Percentiles rank a stretch among this genome's conserved stretches.
Evolutionary conservation across 345 rosid species (phyloP).

Genomic region (Anacardium occidentale): DNA sequence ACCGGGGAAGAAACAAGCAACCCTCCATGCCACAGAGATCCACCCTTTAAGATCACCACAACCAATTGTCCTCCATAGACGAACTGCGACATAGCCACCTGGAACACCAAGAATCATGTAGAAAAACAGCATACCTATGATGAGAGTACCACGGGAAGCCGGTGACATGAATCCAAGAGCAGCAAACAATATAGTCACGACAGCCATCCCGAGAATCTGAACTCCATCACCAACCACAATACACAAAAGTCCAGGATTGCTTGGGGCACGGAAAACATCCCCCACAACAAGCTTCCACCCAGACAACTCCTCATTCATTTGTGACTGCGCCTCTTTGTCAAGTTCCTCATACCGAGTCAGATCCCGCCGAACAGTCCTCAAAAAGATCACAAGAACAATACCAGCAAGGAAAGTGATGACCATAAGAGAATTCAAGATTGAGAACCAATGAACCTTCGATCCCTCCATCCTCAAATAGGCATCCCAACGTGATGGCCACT

Average conservation of each 20-base stretch:
- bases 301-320: constrained; percentile 90
- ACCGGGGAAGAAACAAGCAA: constrained; percentile 76
- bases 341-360: constrained; percentile 85
- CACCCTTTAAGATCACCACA: constrained; percentile 60
- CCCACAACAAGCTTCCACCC: constrained; percentile 84
- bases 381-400: constrained; percentile 78
- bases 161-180: constrained; percentile 86
- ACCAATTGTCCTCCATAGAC: constrained; percentile 66
- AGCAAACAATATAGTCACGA: constrained; percentile 66
- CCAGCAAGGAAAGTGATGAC: constrained; percentile 90
- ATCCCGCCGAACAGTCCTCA: constrained; percentile 86
- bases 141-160: constrained; percentile 69
- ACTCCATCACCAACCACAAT: constrained; percentile 75
- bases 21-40: constrained; percentile 69
- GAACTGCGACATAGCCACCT: constrained; percentile 70
- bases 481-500: constrained; percentile 97
- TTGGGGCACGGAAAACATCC: constrained; percentile 74
- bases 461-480: constrained; percentile 80
- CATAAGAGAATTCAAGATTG: constrained; percentile 75
- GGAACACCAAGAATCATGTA: constrained; percentile 70
- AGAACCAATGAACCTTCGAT: constrained; percentile 89
- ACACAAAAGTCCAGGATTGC: constrained; percentile 54
- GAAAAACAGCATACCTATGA: constrained; percentile 73
- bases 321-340: constrained; percentile 87
- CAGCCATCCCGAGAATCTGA: constrained; percentile 75